These are phyloP conservation scores for Pouteria campechiana DNA, from an alignment of 179 eudicot species.

Conservation along the genomic window DNA sequence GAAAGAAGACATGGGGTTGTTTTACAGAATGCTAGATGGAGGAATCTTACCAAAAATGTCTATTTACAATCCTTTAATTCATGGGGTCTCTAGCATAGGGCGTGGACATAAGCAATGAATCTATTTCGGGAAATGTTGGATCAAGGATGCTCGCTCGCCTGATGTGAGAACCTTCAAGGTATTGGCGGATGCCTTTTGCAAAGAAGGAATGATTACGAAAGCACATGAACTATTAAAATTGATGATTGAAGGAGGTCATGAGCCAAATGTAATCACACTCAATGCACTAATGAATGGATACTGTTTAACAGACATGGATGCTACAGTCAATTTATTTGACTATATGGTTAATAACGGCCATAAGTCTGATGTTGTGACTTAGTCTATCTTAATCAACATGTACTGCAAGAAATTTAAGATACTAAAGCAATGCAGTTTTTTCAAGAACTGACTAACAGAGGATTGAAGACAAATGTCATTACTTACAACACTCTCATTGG, in stretches of 20 bases:
- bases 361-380: neutral
- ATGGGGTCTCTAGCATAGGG: too few species aligned
- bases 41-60: neutral
- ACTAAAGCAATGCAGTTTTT: constrained; percentile 4
- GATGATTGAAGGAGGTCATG: constrained; percentile 2
- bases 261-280: constrained; percentile 2
- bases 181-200: constrained; percentile 5
- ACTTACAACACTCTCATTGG: constrained; percentile 2
- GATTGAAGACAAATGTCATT: constrained; percentile 1
- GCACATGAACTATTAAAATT: neutral
- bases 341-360: neutral
- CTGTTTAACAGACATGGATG: constrained; percentile 2
- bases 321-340: neutral
- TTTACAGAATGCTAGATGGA: neutral
- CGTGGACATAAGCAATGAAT: too few species aligned
- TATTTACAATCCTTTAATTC: too few species aligned
- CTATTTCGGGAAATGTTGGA: too few species aligned
- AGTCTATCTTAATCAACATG: constrained; percentile 3
- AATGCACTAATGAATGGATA: constrained; percentile 8
- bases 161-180: too few species aligned
- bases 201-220: neutral
- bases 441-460: constrained; percentile 2
- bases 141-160: too few species aligned
- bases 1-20: neutral
- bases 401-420: constrained; percentile 4